Base-by-base conservation (phyloP, 371 early-diverging fungal species). In the Choanephora cucurbitarum region DNA sequence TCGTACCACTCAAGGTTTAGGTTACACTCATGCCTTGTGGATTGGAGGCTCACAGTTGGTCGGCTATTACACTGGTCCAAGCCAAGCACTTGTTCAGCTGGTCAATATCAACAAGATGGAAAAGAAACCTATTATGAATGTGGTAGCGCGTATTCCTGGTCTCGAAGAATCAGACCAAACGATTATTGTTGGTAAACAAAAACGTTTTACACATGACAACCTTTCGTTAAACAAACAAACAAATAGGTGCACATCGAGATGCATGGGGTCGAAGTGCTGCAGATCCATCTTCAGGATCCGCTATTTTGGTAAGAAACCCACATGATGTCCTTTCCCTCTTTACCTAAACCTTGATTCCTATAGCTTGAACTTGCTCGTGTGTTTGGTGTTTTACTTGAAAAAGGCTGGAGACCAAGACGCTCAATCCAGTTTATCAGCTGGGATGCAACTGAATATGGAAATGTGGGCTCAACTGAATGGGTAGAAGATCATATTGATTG, bases 401-500 rank as follows among this genome's bases (percentile, higher is more conserved):
- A 70, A 9, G 89, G 88, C 10, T 88, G 89, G 89, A 72, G 73
- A 19, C 89, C 89, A 1, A 77, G 81, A 17, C 81, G 89, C 31
- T 81, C 88, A 13, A 78, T 88, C 18, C 58, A 84, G 9, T 60
- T 88, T 37, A 84, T 82, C 13, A 82, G 83, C 23, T 88, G 89
- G 89, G 89, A 88, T 65, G 89, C 78, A 15, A 83, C 79, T 49
- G 87, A 84, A 59, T 86, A 85, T 63, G 85, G 88, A 11, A 57
- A 76, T 24, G 64, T 85, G 22, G 89, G 89, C 1, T 83, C 86
- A 13, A 87, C 88, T 13, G 89, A 88, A 64, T 88, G 82, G 81
- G 89, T 85, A 1, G 89, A 88, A 59, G 82, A 86, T 37, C 69
- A 85, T 48, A 54, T 76, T 17, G 69, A 67, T 33, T 79, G 79